These are phyloP conservation scores for Argentina anserina DNA, from an alignment of 306 rosid genomes.

Conservation along the genomic window DNA sequence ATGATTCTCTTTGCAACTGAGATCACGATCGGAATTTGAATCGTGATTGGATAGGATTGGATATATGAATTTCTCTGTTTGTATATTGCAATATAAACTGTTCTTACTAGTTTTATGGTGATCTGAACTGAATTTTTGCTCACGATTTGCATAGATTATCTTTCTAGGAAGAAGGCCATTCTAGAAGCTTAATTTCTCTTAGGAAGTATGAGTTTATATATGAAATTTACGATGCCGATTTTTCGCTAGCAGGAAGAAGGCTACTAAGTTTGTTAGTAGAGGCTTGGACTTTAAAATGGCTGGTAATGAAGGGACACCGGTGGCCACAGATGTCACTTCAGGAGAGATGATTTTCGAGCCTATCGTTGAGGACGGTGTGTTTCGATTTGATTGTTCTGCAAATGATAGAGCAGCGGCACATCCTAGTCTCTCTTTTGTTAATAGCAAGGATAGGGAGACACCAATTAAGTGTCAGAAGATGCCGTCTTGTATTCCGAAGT, in stretches of 20 bases:
- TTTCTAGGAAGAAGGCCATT: too few relatives aligned
- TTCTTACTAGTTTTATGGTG: background rate
- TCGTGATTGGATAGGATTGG: too few relatives aligned
- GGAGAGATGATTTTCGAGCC: conserved; percentile 72
- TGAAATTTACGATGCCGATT: conserved; percentile 11
- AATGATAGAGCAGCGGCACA: conserved; percentile 55
- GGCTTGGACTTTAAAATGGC: conserved; percentile 50
- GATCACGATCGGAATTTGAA: too few relatives aligned
- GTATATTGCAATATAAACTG: too few relatives aligned
- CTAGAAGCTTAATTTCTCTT: too few relatives aligned
- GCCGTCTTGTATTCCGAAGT: conserved; percentile 58
- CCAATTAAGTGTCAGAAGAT: conserved; percentile 40
- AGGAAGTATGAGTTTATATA: background rate
- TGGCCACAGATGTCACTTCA: conserved; percentile 34
- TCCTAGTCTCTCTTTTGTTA: conserved; percentile 72
- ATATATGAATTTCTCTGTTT: too few relatives aligned
- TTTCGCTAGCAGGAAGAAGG: conserved; percentile 44
- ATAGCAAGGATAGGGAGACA: conserved; percentile 54
- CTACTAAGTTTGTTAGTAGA: conserved; percentile 22
- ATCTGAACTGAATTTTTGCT: too few relatives aligned
- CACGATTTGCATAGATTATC: background rate
- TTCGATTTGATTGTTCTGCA: conserved; percentile 80
- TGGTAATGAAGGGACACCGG: conserved; percentile 27
- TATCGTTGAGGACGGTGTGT: conserved; percentile 71
- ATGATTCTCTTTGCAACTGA: background rate